These are phyloP conservation scores for Macrolepiota albuminosa DNA, from an alignment of 768 basidiomycete genomes.

Conservation along the genomic window DNA sequence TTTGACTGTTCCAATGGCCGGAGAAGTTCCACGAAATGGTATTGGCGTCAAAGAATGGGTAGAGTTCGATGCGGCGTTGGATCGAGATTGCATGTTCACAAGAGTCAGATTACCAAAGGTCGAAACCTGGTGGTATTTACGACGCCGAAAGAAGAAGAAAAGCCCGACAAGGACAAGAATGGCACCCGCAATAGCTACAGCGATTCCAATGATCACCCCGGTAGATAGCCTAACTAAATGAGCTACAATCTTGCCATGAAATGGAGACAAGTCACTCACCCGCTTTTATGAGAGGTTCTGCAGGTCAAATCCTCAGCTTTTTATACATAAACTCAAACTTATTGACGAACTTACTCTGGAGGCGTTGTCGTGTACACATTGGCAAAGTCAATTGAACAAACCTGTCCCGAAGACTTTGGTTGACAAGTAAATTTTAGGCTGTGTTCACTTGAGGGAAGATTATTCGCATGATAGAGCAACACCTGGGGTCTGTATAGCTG, in stretches of 20 bases:
- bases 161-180: conserved; percentile 5
- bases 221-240: background rate
- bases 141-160: conserved; percentile 7
- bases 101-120: background rate
- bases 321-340: background rate
- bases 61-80: background rate
- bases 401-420: conserved; percentile 6
- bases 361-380: conserved; percentile 9
- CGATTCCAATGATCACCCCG: conserved; percentile 4
- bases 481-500: conserved; percentile 21
- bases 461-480: conserved; percentile 18
- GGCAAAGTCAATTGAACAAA: conserved; percentile 11
- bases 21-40: background rate
- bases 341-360: conserved; percentile 2
- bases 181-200: background rate
- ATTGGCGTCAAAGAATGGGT: background rate
- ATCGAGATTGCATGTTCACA: background rate
- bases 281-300: background rate
- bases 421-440: conserved; percentile 5
- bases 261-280: background rate
- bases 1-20: background rate
- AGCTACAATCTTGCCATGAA: background rate
- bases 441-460: conserved; percentile 4
- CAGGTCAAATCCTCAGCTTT: background rate
- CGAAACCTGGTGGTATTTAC: background rate